phyloP scores from a whole-genome alignment of 2,329 filamentous ascomycete genomes.

The Pseudogymnoascus destructans region DNA sequence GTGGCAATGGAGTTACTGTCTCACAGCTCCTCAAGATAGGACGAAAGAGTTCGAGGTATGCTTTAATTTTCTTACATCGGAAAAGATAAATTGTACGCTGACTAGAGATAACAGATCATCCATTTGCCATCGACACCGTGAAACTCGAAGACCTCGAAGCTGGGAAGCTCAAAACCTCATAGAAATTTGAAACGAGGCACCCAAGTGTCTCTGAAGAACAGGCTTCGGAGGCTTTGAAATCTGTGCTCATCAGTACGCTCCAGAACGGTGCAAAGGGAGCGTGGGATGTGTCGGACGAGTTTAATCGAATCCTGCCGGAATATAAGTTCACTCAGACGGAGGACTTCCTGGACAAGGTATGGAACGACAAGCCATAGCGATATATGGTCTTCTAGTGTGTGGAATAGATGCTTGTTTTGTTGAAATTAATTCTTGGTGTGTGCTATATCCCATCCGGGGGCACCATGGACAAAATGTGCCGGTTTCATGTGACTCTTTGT shows the following conservation, averaged over 20 bases:
- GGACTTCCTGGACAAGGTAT: conserved; percentile 28
- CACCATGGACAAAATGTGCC: not conserved
- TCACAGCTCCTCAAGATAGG: conserved; percentile 29
- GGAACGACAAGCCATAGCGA: conserved; percentile 26
- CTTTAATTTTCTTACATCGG: not conserved
- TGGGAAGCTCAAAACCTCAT: conserved; percentile 30
- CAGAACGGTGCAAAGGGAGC: conserved; percentile 30
- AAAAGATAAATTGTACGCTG: conserved; percentile 11
- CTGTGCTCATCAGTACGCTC: conserved; percentile 31
- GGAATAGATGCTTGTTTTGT: not conserved
- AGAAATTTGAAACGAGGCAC: conserved; percentile 28
- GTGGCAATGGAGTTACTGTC: conserved; percentile 20
- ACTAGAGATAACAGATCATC: conserved; percentile 20
- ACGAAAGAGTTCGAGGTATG: conserved; percentile 30
- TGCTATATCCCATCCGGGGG: not conserved
- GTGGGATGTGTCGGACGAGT: conserved; percentile 33
- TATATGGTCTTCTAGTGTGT: not conserved
- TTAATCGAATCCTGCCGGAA: conserved; percentile 33
- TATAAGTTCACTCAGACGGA: conserved; percentile 31
- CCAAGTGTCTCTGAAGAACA: conserved; percentile 25
- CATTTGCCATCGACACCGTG: conserved; percentile 34
- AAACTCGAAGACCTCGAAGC: conserved; percentile 34
- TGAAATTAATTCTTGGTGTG: not conserved
- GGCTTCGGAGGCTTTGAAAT: conserved; percentile 25
- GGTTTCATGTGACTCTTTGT: not conserved